These are phyloP conservation scores for Calonectria leucothoes DNA, from an alignment of 2,329 filamentous ascomycete genomes.

Conservation along the genomic window DNA sequence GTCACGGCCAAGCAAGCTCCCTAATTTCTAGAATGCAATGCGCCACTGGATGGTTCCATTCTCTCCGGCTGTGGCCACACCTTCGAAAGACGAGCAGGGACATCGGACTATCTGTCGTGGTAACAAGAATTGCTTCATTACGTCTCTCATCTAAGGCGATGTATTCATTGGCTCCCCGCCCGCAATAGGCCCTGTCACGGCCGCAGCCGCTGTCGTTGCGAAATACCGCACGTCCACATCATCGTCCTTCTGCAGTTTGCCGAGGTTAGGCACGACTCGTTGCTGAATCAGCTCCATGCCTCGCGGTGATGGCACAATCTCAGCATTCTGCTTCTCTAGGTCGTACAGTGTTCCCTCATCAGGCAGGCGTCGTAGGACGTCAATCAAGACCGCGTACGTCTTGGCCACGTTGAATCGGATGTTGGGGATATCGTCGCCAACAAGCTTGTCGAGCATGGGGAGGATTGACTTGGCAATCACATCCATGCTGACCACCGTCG, in stretches of 20 bases:
- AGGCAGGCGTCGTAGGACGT: conserved; percentile 90
- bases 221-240: conserved; percentile 99
- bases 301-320: conserved; percentile 73
- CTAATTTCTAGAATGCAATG: conserved; percentile 39
- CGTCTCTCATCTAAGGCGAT: conserved; percentile 67
- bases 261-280: conserved; percentile 87
- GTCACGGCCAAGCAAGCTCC: conserved; percentile 6
- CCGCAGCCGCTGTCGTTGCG: conserved; percentile 86
- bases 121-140: conserved; percentile 68
- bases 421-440: conserved; percentile 95
- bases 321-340: conserved; percentile 80
- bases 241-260: conserved; percentile 96
- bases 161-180: conserved; percentile 73
- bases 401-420: conserved; percentile 99
- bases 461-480: conserved; percentile 94
- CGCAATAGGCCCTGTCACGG: conserved; percentile 58
- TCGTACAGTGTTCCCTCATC: conserved; percentile 88
- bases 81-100: conserved; percentile 27
- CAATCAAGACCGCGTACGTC: conserved; percentile 91
- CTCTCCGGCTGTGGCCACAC: conserved; percentile 28
- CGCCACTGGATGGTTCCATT: conserved; percentile 29
- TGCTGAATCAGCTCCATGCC: conserved; percentile 86
- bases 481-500: conserved; percentile 90
- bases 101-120: conserved; percentile 36
- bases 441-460: conserved; percentile 95